A percentile compares a stretch with the other conserved stretches of the same genome.
phyloP scores from a whole-genome alignment of 2,329 filamentous ascomycete species.

The Juglanconis sp. region DNA sequence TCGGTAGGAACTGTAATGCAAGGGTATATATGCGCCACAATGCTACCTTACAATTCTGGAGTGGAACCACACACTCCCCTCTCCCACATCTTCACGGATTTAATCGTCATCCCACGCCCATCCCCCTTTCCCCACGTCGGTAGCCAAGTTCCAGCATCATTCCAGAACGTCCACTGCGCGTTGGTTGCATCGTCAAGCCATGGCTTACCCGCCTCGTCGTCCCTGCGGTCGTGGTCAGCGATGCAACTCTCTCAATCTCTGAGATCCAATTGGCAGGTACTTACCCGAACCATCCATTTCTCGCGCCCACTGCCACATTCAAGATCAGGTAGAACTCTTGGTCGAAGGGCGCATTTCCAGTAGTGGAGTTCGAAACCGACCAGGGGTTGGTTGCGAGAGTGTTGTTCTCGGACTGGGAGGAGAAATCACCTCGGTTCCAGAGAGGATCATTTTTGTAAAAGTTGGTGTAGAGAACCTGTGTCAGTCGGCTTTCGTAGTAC shows the following conservation, averaged over 20 bases:
- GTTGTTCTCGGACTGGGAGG: constrained; percentile 36
- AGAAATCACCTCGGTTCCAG: constrained; percentile 42
- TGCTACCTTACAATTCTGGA: constrained; percentile 8
- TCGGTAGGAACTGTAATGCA: too few relatives aligned
- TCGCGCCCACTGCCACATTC: constrained; percentile 48
- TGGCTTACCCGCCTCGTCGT: constrained; percentile 41
- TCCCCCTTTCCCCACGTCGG: constrained; percentile 45
- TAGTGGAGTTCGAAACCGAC: constrained; percentile 33
- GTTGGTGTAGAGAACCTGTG: constrained; percentile 36
- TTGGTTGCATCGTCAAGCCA: constrained; percentile 42
- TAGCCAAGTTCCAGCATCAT: constrained; percentile 37
- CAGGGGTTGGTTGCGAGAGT: constrained; percentile 43
- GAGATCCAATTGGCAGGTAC: constrained; percentile 13
- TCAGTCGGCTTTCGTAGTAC: constrained; percentile 45
- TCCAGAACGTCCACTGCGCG: constrained; percentile 41
- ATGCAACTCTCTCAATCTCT: neutral
- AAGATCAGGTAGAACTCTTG: constrained; percentile 49
- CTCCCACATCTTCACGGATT: constrained; percentile 47
- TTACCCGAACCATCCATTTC: constrained; percentile 46
- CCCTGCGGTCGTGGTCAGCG: constrained; percentile 27
- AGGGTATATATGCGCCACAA: neutral
- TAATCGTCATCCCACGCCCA: constrained; percentile 42
- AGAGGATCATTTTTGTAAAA: constrained; percentile 33
- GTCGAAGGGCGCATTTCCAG: constrained; percentile 48
- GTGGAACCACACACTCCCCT: constrained; percentile 28